Conservation (phyloP, 306 rosid species). For the Cicer judaicum region DNA sequence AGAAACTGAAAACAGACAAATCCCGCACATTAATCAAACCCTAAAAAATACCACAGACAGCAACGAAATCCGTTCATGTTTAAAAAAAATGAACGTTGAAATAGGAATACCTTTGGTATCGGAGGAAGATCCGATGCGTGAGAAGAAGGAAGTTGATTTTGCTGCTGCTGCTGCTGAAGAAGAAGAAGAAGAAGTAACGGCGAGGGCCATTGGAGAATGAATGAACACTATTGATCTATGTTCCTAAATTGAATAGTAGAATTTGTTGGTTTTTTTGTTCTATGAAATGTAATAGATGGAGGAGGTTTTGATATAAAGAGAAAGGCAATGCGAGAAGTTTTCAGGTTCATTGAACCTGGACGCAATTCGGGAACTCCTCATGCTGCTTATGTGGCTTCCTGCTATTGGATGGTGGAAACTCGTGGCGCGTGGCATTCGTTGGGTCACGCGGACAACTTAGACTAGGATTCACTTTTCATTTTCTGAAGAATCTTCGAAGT, state of each 20-base stretch:
- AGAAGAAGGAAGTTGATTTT: conserved; percentile 52
- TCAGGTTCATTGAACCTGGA: conserved; percentile 70
- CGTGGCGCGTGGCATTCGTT: conserved; percentile 52
- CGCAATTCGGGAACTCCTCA: background rate
- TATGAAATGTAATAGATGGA: background rate
- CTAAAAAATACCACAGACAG: background rate
- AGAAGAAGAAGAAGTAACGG: conserved; percentile 63
- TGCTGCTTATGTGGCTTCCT: conserved; percentile 28
- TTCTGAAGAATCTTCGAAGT: conserved; percentile 16
- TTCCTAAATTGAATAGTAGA: background rate
- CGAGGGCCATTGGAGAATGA: conserved; percentile 62
- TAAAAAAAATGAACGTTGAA: background rate
- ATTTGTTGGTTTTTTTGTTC: background rate
- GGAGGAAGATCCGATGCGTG: conserved; percentile 53
- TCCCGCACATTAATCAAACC: background rate
- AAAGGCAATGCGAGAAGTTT: conserved; percentile 1
- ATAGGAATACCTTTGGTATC: conserved; percentile 58
- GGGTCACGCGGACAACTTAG: conserved; percentile 46
- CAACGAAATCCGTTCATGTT: background rate
- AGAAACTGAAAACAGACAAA: conserved; percentile 55
- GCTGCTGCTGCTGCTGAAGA: conserved; percentile 35
- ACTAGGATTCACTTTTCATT: background rate
- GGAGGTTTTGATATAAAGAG: conserved; percentile 45
- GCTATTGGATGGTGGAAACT: conserved; percentile 17
- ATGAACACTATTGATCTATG: conserved; percentile 12